These are phyloP conservation scores for Claviceps arundinis DNA, from an alignment of 2,329 filamentous ascomycete genomes.

Conservation along the genomic window DNA sequence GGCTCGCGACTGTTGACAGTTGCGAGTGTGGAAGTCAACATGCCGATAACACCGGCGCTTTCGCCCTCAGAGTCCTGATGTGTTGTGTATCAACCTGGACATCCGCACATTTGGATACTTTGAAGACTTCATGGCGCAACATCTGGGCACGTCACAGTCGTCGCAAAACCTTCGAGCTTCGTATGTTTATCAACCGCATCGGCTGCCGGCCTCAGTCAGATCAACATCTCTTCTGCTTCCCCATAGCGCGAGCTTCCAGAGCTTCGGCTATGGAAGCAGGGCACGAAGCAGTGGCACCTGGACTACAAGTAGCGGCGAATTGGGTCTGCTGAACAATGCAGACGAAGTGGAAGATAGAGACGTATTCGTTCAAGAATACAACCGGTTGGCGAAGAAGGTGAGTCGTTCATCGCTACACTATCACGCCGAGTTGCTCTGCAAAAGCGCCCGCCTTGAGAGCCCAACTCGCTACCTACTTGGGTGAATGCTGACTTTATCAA, in stretches of 20 bases:
- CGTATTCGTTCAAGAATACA: constrained; percentile 43
- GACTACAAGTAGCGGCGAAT: constrained; percentile 41
- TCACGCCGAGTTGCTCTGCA: background rate
- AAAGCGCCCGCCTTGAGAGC: background rate
- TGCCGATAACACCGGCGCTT: background rate
- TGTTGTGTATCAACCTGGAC: background rate
- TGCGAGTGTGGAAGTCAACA: background rate
- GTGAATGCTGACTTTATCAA: constrained; percentile 14
- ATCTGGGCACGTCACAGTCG: constrained; percentile 7
- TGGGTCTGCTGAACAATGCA: constrained; percentile 31
- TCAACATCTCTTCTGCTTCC: constrained; percentile 14
- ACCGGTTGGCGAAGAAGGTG: constrained; percentile 45
- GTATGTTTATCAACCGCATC: constrained; percentile 7
- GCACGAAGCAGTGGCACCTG: constrained; percentile 39
- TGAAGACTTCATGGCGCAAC: constrained; percentile 13
- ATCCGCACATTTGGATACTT: background rate
- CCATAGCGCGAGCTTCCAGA: constrained; percentile 14
- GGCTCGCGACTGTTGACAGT: background rate
- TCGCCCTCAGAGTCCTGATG: background rate
- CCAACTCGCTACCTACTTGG: background rate
- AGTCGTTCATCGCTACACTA: background rate
- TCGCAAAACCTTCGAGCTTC: constrained; percentile 10
- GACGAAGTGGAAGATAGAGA: constrained; percentile 36
- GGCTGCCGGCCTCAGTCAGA: constrained; percentile 14
- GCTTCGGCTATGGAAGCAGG: constrained; percentile 10